Conservation (phyloP, 176 grass and related monocot genomes). For the Areca catechu region DNA sequence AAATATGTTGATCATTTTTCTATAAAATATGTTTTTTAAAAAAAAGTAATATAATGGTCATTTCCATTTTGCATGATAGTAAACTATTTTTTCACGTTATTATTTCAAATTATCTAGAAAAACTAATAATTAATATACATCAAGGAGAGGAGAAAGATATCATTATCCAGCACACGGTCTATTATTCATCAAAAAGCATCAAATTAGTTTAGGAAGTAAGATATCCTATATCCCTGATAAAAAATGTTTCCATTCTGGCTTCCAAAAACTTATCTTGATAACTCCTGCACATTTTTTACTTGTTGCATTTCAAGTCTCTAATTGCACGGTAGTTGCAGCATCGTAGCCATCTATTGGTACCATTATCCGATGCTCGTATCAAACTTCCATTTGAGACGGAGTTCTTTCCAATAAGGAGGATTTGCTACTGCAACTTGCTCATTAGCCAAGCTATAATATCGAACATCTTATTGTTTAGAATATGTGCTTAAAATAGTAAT, state of each 20-base stretch:
- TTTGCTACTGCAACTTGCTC: conserved; percentile 9
- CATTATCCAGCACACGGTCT: too few species aligned
- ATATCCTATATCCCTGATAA: conserved; percentile 4
- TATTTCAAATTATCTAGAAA: too few species aligned
- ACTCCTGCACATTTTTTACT: conserved; percentile 14
- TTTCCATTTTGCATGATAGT: too few species aligned
- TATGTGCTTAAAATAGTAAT: conserved; percentile 13
- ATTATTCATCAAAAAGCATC: too few species aligned
- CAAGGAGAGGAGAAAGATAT: too few species aligned
- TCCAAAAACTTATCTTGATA: conserved; percentile 15
- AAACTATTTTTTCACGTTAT: too few species aligned
- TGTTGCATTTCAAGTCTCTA: background rate
- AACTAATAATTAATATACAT: too few species aligned
- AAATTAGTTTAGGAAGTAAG: conserved; percentile 34
- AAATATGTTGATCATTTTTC: too few species aligned
- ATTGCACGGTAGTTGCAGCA: conserved; percentile 19
- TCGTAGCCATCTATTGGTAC: conserved; percentile 56
- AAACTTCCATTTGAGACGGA: conserved; percentile 80
- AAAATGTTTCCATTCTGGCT: background rate
- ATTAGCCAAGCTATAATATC: background rate
- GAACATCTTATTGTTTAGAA: background rate
- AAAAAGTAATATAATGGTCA: too few species aligned
- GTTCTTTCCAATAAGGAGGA: conserved; percentile 45
- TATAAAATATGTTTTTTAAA: too few species aligned
- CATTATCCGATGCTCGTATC: conserved; percentile 49